Conservation (phyloP, 2,329 filamentous ascomycete genomes). For the Talaromyces atroroseus region DNA sequence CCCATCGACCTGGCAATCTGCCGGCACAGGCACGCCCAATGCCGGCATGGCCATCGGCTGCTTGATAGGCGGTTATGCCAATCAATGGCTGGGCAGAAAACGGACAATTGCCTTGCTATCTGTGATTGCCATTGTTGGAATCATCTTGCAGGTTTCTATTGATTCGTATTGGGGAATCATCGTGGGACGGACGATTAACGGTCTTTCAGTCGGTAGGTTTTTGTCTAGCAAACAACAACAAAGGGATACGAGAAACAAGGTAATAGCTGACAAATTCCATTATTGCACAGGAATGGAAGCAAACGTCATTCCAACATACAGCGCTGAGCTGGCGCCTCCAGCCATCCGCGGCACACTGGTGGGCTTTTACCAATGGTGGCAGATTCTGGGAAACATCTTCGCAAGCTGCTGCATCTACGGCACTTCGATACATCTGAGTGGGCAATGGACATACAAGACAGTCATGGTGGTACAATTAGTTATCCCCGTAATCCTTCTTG, state of each 20-base stretch:
- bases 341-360: not conserved
- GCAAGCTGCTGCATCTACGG: not conserved
- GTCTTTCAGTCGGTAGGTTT: not conserved
- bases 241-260: too few relatives aligned
- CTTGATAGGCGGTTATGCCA: not conserved
- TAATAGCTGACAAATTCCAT: too few relatives aligned
- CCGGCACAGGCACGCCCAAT: not conserved
- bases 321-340: not conserved
- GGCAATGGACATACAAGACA: not conserved
- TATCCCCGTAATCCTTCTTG: not conserved
- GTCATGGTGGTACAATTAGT: not conserved
- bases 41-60: not conserved
- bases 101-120: not conserved
- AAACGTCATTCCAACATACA: slow-evolving; percentile 1
- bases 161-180: not conserved
- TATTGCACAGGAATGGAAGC: not conserved
- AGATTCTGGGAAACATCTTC: not conserved
- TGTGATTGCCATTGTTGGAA: not conserved
- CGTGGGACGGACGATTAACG: not conserved
- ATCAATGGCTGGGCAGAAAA: not conserved
- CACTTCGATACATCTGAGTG: not conserved
- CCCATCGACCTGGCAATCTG: not conserved
- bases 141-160: not conserved
- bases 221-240: too few relatives aligned
- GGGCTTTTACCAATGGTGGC: not conserved